Conservation (phyloP, 208 protist genomes). For the Crithidia acanthocephali region DNA sequence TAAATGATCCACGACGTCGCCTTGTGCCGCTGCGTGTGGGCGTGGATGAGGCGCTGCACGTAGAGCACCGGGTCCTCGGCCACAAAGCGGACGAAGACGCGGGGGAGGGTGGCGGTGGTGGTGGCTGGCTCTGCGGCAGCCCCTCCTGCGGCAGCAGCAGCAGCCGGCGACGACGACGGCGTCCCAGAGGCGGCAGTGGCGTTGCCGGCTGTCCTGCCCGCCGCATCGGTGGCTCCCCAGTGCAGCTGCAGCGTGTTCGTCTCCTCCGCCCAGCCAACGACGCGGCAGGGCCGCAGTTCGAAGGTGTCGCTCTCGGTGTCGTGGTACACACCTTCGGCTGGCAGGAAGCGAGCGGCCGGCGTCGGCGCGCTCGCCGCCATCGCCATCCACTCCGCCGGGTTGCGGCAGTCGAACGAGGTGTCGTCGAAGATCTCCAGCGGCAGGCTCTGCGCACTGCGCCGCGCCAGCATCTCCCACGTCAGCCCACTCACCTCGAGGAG, state of each 20-base stretch:
- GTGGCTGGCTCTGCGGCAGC: conserved; percentile 21
- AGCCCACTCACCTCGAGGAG: conserved; percentile 83
- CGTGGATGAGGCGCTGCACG: conserved; percentile 82
- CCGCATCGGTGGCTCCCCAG: conserved; percentile 57
- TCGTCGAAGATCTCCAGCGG: conserved; percentile 96
- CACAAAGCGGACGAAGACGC: conserved; percentile 88
- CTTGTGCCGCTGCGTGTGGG: conserved; percentile 85
- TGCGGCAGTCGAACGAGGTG: conserved; percentile 94
- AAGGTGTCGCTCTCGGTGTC: conserved; percentile 41
- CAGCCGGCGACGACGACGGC: not conserved
- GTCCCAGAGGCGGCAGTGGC: not conserved
- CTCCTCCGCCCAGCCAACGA: conserved; percentile 75
- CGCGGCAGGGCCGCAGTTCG: conserved; percentile 79
- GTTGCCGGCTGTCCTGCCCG: not conserved
- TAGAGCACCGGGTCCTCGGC: conserved; percentile 92
- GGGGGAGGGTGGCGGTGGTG: conserved; percentile 51
- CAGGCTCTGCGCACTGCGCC: conserved; percentile 68
- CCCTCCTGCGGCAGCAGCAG: not conserved
- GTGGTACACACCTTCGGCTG: conserved; percentile 79
- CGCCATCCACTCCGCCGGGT: conserved; percentile 91
- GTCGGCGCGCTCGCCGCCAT: conserved; percentile 64
- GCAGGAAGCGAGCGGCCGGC: conserved; percentile 67
- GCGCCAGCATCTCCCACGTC: conserved; percentile 63
- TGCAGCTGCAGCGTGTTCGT: conserved; percentile 74
- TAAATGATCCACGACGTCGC: conserved; percentile 92